These are phyloP conservation scores for Lachancea waltii DNA, from an alignment of 805 yeast species.

Conservation along the genomic window DNA sequence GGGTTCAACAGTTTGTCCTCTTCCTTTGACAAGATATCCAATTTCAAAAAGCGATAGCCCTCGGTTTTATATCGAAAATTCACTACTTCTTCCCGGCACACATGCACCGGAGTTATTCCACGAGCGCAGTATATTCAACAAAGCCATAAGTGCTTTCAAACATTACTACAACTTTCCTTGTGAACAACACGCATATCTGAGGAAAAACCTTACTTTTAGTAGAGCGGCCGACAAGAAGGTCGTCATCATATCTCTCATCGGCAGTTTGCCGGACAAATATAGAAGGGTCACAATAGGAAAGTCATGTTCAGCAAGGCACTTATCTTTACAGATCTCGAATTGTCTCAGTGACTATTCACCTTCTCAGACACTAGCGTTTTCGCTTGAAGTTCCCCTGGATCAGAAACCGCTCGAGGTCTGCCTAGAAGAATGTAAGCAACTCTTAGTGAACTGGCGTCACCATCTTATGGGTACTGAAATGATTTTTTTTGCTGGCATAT, in stretches of 20 bases:
- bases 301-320: constrained; percentile 24
- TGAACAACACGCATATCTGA: constrained; percentile 35
- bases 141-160: constrained; percentile 31
- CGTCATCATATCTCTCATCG: constrained; percentile 29
- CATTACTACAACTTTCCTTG: constrained; percentile 34
- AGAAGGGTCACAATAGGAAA: constrained; percentile 25
- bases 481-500: constrained; percentile 44
- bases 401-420: constrained; percentile 26
- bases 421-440: constrained; percentile 39
- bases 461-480: constrained; percentile 43
- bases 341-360: constrained; percentile 27
- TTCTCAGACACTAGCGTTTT: constrained; percentile 23
- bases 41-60: constrained; percentile 14
- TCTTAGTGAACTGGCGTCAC: constrained; percentile 44
- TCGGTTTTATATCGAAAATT: constrained; percentile 22
- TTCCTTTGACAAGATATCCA: constrained; percentile 24
- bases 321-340: constrained; percentile 26
- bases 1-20: constrained; percentile 26
- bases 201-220: constrained; percentile 15
- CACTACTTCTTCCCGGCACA: constrained; percentile 28
- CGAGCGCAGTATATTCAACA: constrained; percentile 30
- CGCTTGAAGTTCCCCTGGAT: constrained; percentile 33
- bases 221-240: constrained; percentile 21
- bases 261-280: constrained; percentile 30
- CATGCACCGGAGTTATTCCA: constrained; percentile 27